These are phyloP conservation scores for Xylaria cubensis DNA, from an alignment of 495 filamentous ascomycete genomes.

Conservation along the genomic window DNA sequence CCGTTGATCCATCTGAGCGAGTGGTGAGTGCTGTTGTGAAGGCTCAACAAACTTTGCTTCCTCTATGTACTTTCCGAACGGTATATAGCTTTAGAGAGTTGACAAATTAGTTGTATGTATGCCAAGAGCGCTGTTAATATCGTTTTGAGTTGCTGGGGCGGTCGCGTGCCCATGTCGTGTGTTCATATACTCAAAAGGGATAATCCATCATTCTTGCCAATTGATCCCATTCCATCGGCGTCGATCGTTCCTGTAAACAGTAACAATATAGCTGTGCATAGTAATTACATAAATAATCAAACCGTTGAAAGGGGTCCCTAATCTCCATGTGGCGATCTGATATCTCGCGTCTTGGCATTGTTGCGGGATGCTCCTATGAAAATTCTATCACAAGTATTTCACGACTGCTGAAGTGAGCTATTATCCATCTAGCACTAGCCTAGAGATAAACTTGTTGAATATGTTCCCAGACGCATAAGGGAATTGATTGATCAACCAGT, in stretches of 20 bases:
- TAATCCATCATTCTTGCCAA: background rate
- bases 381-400: background rate
- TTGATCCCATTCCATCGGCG: background rate
- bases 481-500: background rate
- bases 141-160: background rate
- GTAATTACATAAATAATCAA: slow-evolving; percentile 11
- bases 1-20: slow-evolving; percentile 9
- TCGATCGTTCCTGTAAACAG: slow-evolving; percentile 5
- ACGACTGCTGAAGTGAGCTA: background rate
- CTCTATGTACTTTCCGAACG: background rate
- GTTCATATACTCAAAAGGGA: slow-evolving; percentile 13
- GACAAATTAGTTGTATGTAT: background rate
- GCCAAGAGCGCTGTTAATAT: slow-evolving; percentile 2
- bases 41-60: background rate
- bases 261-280: background rate
- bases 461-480: background rate
- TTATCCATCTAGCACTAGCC: background rate
- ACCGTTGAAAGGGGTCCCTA: slow-evolving; percentile 6
- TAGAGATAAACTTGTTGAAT: background rate
- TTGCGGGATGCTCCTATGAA: background rate
- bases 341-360: slow-evolving; percentile 15
- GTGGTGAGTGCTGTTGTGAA: slow-evolving; percentile 9
- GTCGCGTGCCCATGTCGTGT: slow-evolving; percentile 20
- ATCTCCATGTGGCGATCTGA: slow-evolving; percentile 4
- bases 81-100: background rate